Evolutionary conservation across 2,329 filamentous ascomycete species (phyloP).

Genomic region (Venturia nashicola): DNA sequence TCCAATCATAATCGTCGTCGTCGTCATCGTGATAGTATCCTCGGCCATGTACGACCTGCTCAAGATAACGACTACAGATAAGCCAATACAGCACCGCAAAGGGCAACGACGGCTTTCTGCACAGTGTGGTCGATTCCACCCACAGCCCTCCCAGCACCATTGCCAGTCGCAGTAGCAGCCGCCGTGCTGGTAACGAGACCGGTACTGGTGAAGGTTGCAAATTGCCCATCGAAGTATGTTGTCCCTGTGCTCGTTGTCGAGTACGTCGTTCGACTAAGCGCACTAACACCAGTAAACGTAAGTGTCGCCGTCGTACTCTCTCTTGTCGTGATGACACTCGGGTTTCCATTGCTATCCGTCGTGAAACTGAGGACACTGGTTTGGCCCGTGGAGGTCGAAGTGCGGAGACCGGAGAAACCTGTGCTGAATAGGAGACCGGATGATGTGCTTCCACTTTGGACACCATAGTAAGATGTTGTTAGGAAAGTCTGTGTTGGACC

Average conservation of each 20-base stretch:
- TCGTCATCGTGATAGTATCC: neutral
- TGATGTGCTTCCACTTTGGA: neutral
- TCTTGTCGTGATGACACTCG: neutral
- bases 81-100: neutral
- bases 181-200: neutral
- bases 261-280: neutral
- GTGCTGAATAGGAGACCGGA: neutral
- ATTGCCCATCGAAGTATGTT: neutral
- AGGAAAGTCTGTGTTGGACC: slow-evolving; percentile 5
- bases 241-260: neutral
- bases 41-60: no score
- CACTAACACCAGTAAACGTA: neutral
- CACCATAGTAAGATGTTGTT: neutral
- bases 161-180: neutral
- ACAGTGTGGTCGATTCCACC: neutral
- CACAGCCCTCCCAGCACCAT: neutral
- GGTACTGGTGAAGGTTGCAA: neutral
- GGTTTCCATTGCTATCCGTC: neutral
- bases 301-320: neutral
- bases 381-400: neutral
- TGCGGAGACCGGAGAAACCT: neutral
- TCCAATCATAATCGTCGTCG: neutral
- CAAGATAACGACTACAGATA: neutral
- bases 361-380: neutral
- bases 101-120: neutral